Evolutionary conservation across 345 rosid species (phyloP).

Genomic region (Cardamine chenopodiifolia): DNA sequence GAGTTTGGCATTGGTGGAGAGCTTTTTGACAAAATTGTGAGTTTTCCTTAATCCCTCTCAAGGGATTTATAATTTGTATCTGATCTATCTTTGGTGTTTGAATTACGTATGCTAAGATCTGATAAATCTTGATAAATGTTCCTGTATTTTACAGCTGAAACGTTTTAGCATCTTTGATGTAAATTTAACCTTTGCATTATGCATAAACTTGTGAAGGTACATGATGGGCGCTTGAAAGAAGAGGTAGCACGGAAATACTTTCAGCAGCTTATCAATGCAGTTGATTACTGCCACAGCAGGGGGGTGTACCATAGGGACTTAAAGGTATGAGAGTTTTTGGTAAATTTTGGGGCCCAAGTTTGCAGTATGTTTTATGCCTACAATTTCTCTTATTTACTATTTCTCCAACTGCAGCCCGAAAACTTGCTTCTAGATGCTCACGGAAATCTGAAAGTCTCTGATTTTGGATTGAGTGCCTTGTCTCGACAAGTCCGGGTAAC

Average conservation of each 20-base stretch:
- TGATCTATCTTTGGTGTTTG: not conserved
- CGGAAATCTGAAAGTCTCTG: slow-evolving; percentile 91
- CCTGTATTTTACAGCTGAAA: not conserved
- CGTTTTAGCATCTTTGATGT: not conserved
- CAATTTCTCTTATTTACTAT: too few relatives aligned
- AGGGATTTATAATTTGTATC: not conserved
- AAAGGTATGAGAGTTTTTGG: slow-evolving; percentile 53
- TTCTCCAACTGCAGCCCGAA: slow-evolving; percentile 71
- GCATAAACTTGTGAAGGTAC: slow-evolving; percentile 59
- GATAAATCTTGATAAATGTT: not conserved
- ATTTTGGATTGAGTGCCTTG: slow-evolving; percentile 97
- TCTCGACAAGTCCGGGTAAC: slow-evolving; percentile 97
- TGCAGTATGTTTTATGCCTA: not conserved
- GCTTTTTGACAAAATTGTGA: slow-evolving; percentile 80
- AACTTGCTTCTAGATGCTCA: slow-evolving; percentile 87
- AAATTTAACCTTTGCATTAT: slow-evolving; percentile 8
- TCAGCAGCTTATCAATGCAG: slow-evolving; percentile 96
- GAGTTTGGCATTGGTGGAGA: slow-evolving; percentile 80
- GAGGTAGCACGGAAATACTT: slow-evolving; percentile 82
- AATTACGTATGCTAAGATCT: not conserved
- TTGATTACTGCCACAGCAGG: slow-evolving; percentile 96
- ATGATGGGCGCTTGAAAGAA: slow-evolving; percentile 89
- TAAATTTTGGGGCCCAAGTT: not conserved
- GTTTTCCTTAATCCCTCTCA: slow-evolving; percentile 33
- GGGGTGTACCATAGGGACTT: slow-evolving; percentile 93